Evolutionary conservation across 164 flowering plant genomes (phyloP), one percentile per base, ranked within the genome.

Genomic region (Aristolochia fimbriata): DNA sequence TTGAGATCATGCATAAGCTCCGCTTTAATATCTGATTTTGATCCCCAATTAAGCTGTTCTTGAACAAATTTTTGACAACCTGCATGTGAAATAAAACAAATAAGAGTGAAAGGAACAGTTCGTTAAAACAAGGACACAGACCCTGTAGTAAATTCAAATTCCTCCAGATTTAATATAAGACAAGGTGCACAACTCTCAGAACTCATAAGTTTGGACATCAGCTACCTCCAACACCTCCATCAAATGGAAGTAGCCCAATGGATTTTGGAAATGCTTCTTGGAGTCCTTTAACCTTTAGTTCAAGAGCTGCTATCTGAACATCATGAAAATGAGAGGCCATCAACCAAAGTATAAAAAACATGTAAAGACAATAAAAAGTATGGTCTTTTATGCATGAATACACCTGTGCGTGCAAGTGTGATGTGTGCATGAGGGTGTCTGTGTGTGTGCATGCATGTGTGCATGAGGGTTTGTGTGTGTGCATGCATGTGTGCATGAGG

Each of bases 201-300:
- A 3, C 43, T 37, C 1, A 37, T 37, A 10, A 37, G 9, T 37
- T 37, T 7, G 37, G 10, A 37, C 12, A 10, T 7, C 43, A 7
- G 10, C 10, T 81, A 93, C 99, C 99, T 83, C 89, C 71, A 51
- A 94, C 84, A 57, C 99, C 99, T 52, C 91, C 89, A 81, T 94
- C 99, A 68, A 88, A 94, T 54, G 94, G 84, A 60, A 94, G 95
- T 62, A 94, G 64, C 62, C 95, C 99, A 66, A 94, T 84, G 51
- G 99, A 85, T 73, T 88, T 94, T 27, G 99, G 99, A 66, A 94
- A 67, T 67, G 88, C 80, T 76, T 90, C 97, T 77, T 88, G 96
- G 68, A 94, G 67, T 60, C 86, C 89, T 19, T 83, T 68, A 25
- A 94, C 78, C 87, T 88, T 76, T 51, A 95, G 95, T 65, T 94